Base-by-base conservation (phyloP, 345 rosid genomes). In the Eucalyptus fibrosa region DNA sequence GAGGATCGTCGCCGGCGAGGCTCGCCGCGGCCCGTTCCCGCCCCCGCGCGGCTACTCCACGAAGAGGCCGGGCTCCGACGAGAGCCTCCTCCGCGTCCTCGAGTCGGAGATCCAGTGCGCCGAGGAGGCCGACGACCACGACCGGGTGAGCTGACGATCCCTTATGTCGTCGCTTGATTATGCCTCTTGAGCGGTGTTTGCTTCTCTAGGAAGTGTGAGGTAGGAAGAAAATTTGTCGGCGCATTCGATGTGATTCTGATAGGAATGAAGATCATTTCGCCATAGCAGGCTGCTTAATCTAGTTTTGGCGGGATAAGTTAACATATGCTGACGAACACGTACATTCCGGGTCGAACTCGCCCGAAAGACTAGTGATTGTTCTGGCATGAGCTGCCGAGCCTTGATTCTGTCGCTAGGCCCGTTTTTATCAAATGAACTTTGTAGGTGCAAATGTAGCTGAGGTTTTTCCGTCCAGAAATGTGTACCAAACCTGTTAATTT, bases 51-150 rank as follows among this genome's bases (percentile, higher is more conserved):
- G 34, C 59, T 95, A 90, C 91, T 92, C 96, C 28, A 91, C 92
- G 40, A 89, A 80, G 81, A 93, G 91, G 88, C 89, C 91, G 80
- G 67, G 92, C 28, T 89, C 96, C 30, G 93, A 90, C 24, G 97
- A 95, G 92, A 90, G 94, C 30, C 97, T 97, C 80, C 92, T 95
- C 88, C 94, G 92, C n/a, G 92, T 94, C 53, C 90, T 97, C 42
- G 97, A 96, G 28, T 90, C 94, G 11, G 99, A 96, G 94, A 95
- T 96, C 89, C 90, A 93, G 90, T 92, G 92, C 86, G 95, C 97
- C 59, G 91, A 91, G 92, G 96, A 96, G 91, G 88, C 93, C 49
- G 98, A 95, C 88, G 95, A 94, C 47, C 91, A 93, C 60, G 91
- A 92, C 28, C 92, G 91, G 92, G 99, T 97, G 87, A 50, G 90